These are phyloP conservation scores for Metschnikowia matae DNA, from an alignment of 805 yeast species.

Conservation along the genomic window DNA sequence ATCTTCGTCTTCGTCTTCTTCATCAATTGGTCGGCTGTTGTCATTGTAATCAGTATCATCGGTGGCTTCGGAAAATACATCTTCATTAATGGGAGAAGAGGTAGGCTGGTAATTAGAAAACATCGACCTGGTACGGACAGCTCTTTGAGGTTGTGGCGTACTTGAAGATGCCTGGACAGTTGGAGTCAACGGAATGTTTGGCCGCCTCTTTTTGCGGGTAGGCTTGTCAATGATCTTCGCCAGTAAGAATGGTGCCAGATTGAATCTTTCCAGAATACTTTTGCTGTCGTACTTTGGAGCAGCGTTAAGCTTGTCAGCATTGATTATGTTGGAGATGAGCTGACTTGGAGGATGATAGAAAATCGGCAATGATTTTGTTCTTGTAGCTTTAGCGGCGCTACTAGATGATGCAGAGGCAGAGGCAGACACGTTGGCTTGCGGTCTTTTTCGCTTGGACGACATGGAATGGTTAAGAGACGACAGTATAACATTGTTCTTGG, in stretches of 20 bases:
- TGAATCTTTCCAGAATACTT: slow-evolving; percentile 41
- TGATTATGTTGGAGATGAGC: slow-evolving; percentile 38
- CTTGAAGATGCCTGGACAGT: slow-evolving; percentile 11
- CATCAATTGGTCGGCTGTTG: slow-evolving; percentile 15
- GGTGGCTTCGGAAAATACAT: slow-evolving; percentile 29
- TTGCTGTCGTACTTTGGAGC: slow-evolving; percentile 39
- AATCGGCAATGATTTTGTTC: slow-evolving; percentile 42
- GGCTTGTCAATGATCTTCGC: slow-evolving; percentile 41
- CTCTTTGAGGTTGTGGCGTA: slow-evolving; percentile 29
- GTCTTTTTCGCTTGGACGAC: slow-evolving; percentile 10
- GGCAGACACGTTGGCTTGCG: slow-evolving; percentile 7
- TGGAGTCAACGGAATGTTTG: slow-evolving; percentile 17
- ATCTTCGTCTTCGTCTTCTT: slow-evolving; percentile 25
- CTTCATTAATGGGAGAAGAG: slow-evolving; percentile 43
- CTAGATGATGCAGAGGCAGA: slow-evolving; percentile 11
- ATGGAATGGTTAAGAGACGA: slow-evolving; percentile 3
- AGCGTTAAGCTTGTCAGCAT: slow-evolving; percentile 37
- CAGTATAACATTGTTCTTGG: neutral
- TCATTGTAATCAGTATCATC: slow-evolving; percentile 39
- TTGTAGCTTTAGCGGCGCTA: slow-evolving; percentile 36
- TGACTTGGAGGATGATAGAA: slow-evolving; percentile 38
- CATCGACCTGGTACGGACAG: slow-evolving; percentile 43
- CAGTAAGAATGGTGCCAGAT: slow-evolving; percentile 43
- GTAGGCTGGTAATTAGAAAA: slow-evolving; percentile 28
- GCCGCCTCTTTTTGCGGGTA: slow-evolving; percentile 19